phyloP scores from a whole-genome alignment of 169 alveolate species.

The Toxoplasma gondii region DNA sequence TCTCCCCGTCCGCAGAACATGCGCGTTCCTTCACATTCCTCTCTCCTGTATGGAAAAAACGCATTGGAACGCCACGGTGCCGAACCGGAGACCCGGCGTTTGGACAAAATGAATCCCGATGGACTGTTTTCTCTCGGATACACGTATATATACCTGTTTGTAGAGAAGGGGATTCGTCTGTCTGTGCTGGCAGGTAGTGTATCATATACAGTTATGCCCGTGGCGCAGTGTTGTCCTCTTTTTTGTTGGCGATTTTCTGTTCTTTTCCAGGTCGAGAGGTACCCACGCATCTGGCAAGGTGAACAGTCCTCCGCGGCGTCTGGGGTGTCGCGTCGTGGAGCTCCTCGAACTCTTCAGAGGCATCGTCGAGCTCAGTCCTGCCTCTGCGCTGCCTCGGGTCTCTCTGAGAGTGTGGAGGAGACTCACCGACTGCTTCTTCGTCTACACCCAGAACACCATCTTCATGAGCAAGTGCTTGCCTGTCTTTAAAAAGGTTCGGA shows the following conservation, averaged over 20 bases:
- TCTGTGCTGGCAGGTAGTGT: background rate
- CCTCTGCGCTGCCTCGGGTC: background rate
- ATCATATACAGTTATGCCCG: background rate
- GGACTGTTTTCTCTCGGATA: too few species aligned
- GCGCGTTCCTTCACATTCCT: too few species aligned
- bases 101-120: too few species aligned
- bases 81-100: too few species aligned
- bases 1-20: too few species aligned
- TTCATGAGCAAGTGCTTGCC: constrained; percentile 36
- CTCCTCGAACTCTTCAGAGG: background rate
- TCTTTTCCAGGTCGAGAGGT: background rate
- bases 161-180: background rate
- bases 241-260: background rate
- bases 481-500: background rate
- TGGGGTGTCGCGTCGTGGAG: constrained; percentile 31
- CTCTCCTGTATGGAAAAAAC: too few species aligned
- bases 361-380: constrained; percentile 23
- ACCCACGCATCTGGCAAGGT: background rate
- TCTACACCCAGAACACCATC: constrained; percentile 17
- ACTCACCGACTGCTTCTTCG: constrained; percentile 26
- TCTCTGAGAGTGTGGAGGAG: background rate
- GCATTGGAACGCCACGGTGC: too few species aligned
- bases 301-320: background rate
- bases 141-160: background rate
- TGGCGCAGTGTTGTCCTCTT: too few species aligned